Evolutionary conservation across 2,329 filamentous ascomycete genomes (phyloP).

Genomic region (Fusarium equiseti): DNA sequence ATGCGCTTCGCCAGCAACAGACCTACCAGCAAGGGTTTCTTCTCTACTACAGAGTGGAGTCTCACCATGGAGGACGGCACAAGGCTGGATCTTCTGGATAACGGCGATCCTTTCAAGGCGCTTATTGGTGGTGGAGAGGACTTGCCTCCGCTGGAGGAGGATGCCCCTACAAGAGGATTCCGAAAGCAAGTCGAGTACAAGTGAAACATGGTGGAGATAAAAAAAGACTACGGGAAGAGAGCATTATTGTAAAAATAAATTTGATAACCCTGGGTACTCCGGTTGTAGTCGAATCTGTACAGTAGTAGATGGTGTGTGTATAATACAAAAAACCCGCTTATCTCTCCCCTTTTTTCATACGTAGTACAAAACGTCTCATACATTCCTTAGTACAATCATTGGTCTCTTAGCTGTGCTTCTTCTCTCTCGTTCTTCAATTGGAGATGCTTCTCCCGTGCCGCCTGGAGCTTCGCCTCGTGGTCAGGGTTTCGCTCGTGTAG

Average conservation of each 20-base stretch:
- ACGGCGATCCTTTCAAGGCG: constrained; percentile 74
- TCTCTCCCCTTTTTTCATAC: constrained; percentile 44
- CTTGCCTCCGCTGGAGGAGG: constrained; percentile 51
- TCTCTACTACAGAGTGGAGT: constrained; percentile 93
- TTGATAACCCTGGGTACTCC: constrained; percentile 44
- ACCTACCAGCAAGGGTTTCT: constrained; percentile 70
- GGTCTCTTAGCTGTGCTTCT: constrained; percentile 37
- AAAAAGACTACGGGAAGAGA: constrained; percentile 7
- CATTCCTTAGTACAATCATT: constrained; percentile 35
- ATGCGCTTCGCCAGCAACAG: constrained; percentile 86
- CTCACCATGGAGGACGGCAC: constrained; percentile 73
- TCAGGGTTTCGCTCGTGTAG: constrained; percentile 62
- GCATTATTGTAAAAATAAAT: constrained; percentile 24
- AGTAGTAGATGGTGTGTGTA: constrained; percentile 52
- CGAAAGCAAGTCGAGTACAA: constrained; percentile 60
- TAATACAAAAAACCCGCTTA: constrained; percentile 56
- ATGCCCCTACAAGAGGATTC: constrained; percentile 61
- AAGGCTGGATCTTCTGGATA: constrained; percentile 79
- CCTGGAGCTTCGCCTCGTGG: constrained; percentile 59
- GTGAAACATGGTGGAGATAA: constrained; percentile 20
- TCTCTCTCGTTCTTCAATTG: constrained; percentile 65
- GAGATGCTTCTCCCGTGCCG: constrained; percentile 64
- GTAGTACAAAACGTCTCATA: constrained; percentile 48
- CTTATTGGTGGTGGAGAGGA: constrained; percentile 60
- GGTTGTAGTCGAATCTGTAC: constrained; percentile 49